Conservation (phyloP, 2,329 filamentous ascomycete genomes). For the Lasiodiplodia sp. region DNA sequence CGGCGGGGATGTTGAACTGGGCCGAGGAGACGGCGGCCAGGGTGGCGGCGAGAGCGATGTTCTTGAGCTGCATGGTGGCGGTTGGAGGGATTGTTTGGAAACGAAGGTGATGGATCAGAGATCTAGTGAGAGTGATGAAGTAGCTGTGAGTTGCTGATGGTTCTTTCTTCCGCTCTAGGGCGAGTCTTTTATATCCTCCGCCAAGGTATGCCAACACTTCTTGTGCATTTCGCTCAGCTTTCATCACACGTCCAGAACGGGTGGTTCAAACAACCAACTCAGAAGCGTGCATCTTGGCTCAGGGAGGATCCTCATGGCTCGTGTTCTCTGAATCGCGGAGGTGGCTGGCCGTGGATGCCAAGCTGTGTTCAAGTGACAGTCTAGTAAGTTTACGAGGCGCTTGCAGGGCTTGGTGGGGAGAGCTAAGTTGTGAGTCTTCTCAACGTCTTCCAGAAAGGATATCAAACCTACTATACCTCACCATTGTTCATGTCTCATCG, state of each 20-base stretch:
- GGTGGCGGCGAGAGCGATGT: background rate
- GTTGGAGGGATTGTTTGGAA: background rate
- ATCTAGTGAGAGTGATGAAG: background rate
- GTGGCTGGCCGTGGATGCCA: background rate
- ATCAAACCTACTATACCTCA: too few species aligned
- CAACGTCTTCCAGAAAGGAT: too few species aligned
- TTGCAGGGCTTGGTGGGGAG: too few species aligned
- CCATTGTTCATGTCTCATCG: too few species aligned
- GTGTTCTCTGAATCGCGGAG: background rate
- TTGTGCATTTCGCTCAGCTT: background rate
- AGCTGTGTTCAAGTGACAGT: background rate
- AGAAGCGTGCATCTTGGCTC: background rate
- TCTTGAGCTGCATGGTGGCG: constrained; percentile 1
- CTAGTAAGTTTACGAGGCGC: too few species aligned
- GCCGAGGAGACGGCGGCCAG: background rate
- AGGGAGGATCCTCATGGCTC: background rate
- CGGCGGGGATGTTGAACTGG: background rate
- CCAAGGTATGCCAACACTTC: background rate
- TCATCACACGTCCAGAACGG: background rate
- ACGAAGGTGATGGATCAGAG: background rate
- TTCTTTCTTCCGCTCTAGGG: background rate
- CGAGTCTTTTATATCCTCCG: background rate
- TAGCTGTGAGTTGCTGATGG: background rate
- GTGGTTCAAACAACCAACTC: background rate
- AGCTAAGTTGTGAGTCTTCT: too few species aligned